Conservation (phyloP, 176 grass and related monocot genomes). For the Panicum miliaceum region DNA sequence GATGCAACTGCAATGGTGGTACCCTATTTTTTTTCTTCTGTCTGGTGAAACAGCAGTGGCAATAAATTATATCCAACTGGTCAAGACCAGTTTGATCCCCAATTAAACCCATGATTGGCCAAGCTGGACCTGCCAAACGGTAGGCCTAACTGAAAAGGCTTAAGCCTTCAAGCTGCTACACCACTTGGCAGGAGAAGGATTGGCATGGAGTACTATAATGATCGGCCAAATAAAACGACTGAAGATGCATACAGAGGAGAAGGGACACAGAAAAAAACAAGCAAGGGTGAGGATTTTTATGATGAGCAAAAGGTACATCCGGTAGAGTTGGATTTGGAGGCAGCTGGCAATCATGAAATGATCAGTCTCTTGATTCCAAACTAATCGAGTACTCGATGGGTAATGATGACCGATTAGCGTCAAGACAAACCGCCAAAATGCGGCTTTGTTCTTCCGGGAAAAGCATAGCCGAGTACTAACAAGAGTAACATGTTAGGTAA, state of each 20-base stretch:
- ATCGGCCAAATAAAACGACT: not conserved
- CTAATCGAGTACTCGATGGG: conserved; percentile 8
- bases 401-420: conserved; percentile 24
- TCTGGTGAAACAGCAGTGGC: conserved; percentile 6
- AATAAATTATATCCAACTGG: not conserved
- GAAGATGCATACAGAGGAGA: not conserved
- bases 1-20: conserved; percentile 6
- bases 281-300: not conserved
- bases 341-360: not conserved
- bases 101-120: conserved; percentile 8
- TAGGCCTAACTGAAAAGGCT: conserved; percentile 38
- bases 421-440: conserved; percentile 28
- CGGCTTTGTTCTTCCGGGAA: not conserved
- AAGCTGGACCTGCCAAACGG: conserved; percentile 27
- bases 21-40: not conserved
- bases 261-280: conserved; percentile 14
- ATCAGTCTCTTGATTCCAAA: conserved; percentile 9
- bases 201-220: not conserved
- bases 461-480: not conserved
- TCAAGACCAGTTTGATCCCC: not conserved
- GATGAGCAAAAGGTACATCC: conserved; percentile 5
- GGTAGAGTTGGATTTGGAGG: not conserved
- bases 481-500: conserved; percentile 15
- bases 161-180: not conserved
- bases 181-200: conserved; percentile 29